Evolutionary conservation across 805 yeast species (phyloP), one percentile per base, ranked within the genome.

Genomic region (Ogataea sp.): DNA sequence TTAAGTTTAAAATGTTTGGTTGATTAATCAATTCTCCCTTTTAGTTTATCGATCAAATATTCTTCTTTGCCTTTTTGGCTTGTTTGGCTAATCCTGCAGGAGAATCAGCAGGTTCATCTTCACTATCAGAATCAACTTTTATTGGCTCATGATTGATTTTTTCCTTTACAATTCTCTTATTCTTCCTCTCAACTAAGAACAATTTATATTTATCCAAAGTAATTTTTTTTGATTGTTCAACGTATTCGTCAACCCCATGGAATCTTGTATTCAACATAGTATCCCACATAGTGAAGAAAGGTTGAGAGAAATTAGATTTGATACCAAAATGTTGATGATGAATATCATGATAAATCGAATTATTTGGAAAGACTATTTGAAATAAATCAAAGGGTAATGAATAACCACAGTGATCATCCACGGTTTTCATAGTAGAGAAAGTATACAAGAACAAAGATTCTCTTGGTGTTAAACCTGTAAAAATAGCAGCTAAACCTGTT

Each of bases 371-470:
- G 18, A 90, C 41, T 32, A 78, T 56, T 68, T 93, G 98, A 71
- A 93, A 83, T 18, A 89, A 78, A 61, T 93, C 98, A 59, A 68
- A 83, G 14, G 97, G 97, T 40, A 93, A 68, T 23, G 89, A 78
- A 61, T 90, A 93, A n/a, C 98, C 98, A 61, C 97, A 93, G 63
- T 93, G 98, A 60, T 93, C 98, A 59, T 93, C 97, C 37, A 93
- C 96, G 1, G 98, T 93, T 62, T 93, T 93, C 74, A 93, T 62
- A 2, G 98, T 93, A 14, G 96, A 85, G 58, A 93, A 86, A 2
- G 90, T 78, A 62, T 70, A 93, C 40, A 93, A 65, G 11, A 83
- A 48, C 18, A 83, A 65, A 38, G 81, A 67, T 62, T 93, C 97
- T 42, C 96, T 77, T 36, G 87, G 83, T 3, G 83, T 65, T 45